These are phyloP conservation scores for Wickerhamomyces queroliae DNA, from an alignment of 805 yeast genomes.

Conservation along the genomic window DNA sequence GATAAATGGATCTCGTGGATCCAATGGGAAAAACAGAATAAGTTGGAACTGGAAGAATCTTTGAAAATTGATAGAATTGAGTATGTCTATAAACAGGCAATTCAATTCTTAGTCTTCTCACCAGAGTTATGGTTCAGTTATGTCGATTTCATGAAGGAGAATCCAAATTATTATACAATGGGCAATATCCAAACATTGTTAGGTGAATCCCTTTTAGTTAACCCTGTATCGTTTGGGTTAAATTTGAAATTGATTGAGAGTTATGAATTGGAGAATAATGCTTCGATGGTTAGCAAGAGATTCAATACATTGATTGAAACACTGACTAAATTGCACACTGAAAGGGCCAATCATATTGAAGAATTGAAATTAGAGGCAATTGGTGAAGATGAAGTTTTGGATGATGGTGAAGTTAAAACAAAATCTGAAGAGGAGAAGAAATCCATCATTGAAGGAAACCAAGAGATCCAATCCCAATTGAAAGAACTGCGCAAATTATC, in stretches of 20 bases:
- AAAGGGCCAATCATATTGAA: slow-evolving; percentile 11
- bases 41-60: slow-evolving; percentile 50
- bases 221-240: slow-evolving; percentile 66
- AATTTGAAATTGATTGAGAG: slow-evolving; percentile 64
- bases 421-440: slow-evolving; percentile 14
- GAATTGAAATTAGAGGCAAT: slow-evolving; percentile 16
- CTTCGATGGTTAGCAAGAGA: slow-evolving; percentile 41
- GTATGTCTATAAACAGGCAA: slow-evolving; percentile 69
- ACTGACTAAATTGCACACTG: slow-evolving; percentile 33
- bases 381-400: slow-evolving; percentile 6
- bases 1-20: slow-evolving; percentile 70
- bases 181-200: slow-evolving; percentile 36
- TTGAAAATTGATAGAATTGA: slow-evolving; percentile 50
- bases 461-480: slow-evolving; percentile 11
- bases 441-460: slow-evolving; percentile 7
- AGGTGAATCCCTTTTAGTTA: slow-evolving; percentile 49
- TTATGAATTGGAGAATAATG: slow-evolving; percentile 52
- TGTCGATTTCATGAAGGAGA: slow-evolving; percentile 28
- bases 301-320: slow-evolving; percentile 46
- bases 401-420: slow-evolving; percentile 9
- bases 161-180: slow-evolving; percentile 8
- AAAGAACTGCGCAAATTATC: slow-evolving; percentile 18
- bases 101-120: slow-evolving; percentile 52
- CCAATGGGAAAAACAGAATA: slow-evolving; percentile 71
- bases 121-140: slow-evolving; percentile 78